Conservation (phyloP, 345 rosid species). For the Anastatica hierochuntica region DNA sequence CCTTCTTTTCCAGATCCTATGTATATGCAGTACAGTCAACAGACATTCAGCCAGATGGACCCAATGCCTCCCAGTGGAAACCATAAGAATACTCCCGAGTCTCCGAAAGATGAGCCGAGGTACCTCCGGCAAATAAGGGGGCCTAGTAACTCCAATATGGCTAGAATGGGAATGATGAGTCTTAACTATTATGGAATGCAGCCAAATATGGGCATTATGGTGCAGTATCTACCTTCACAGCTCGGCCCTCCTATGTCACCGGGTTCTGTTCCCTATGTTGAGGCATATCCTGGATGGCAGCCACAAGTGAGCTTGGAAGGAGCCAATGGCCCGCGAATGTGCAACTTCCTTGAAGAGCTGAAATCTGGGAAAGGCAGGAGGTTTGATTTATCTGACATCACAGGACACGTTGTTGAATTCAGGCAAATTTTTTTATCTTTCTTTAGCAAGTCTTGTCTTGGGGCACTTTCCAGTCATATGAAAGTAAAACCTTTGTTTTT, state of each 20-base stretch:
- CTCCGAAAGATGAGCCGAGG: constrained; percentile 34
- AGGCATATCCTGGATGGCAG: constrained; percentile 41
- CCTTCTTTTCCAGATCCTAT: constrained; percentile 34
- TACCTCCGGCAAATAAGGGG: constrained; percentile 25
- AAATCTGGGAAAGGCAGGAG: constrained; percentile 54
- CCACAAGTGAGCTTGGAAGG: constrained; percentile 36
- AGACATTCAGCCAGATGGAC: constrained; percentile 37
- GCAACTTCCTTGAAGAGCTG: constrained; percentile 51
- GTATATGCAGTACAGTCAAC: constrained; percentile 42
- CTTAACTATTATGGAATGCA: constrained; percentile 25
- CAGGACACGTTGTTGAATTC: constrained; percentile 53
- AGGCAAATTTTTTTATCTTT: constrained; percentile 35
- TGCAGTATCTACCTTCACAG: constrained; percentile 39
- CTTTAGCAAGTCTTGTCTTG: not conserved
- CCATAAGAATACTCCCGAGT: constrained; percentile 26
- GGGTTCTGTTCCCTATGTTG: constrained; percentile 25
- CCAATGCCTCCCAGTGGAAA: too few relatives aligned
- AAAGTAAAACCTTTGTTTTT: constrained; percentile 8
- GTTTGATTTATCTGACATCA: constrained; percentile 53
- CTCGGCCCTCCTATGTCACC: constrained; percentile 29
- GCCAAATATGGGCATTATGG: constrained; percentile 34
- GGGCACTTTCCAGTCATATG: not conserved
- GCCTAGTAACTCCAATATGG: constrained; percentile 19
- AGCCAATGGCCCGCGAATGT: constrained; percentile 29
- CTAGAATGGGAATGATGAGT: too few relatives aligned